Conservation (phyloP, 2,329 filamentous ascomycete species). For the Curvularia lunata region DNA sequence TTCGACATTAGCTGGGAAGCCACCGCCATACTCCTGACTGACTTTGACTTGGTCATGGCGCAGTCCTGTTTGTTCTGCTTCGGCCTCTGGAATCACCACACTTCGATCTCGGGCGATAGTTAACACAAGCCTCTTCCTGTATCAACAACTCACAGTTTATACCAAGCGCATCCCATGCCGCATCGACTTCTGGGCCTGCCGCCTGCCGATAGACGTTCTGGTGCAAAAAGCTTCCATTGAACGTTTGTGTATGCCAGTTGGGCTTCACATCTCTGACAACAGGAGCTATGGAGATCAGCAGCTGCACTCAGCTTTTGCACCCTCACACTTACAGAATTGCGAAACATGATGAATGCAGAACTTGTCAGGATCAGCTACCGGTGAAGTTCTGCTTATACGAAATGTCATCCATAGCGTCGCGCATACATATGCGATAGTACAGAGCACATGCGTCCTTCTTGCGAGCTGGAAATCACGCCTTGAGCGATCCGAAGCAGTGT, state of each 20-base stretch:
- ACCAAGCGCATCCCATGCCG: slow-evolving; percentile 62
- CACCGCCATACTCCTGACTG: slow-evolving; percentile 62
- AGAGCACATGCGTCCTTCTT: slow-evolving; percentile 22
- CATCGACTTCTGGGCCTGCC: slow-evolving; percentile 61
- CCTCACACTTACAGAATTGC: slow-evolving; percentile 36
- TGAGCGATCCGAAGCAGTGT: slow-evolving; percentile 5
- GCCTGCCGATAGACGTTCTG: slow-evolving; percentile 61
- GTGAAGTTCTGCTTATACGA: slow-evolving; percentile 17
- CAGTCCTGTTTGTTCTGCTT: slow-evolving; percentile 60
- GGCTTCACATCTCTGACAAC: slow-evolving; percentile 51
- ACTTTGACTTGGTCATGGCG: slow-evolving; percentile 62
- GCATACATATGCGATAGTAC: slow-evolving; percentile 28
- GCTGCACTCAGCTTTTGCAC: neutral
- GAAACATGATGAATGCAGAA: slow-evolving; percentile 40
- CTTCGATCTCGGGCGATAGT: slow-evolving; percentile 35
- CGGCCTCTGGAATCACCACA: slow-evolving; percentile 57
- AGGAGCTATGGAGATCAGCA: slow-evolving; percentile 32
- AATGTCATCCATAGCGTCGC: slow-evolving; percentile 26
- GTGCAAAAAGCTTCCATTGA: slow-evolving; percentile 64
- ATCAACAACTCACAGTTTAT: slow-evolving; percentile 55
- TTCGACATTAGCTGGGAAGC: slow-evolving; percentile 64
- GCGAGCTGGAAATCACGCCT: slow-evolving; percentile 17
- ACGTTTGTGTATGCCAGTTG: slow-evolving; percentile 52
- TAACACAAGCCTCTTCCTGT: neutral
- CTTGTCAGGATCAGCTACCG: slow-evolving; percentile 27